Conservation (phyloP, 371 early-diverging fungal genomes). For the Smittium mucronatum region DNA sequence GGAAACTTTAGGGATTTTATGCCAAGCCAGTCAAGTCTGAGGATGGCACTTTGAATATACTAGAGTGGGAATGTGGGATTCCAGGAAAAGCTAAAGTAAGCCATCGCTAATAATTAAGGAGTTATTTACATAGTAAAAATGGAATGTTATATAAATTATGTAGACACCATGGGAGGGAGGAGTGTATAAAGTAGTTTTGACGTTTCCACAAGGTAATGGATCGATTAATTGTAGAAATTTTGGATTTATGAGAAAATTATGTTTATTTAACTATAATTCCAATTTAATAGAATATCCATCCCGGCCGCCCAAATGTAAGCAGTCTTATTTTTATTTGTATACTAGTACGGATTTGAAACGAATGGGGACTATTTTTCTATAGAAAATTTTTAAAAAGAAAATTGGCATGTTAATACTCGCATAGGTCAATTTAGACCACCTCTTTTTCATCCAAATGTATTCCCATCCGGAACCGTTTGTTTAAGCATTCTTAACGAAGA, state of each 20-base stretch:
- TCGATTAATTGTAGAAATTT: slow-evolving; percentile 8
- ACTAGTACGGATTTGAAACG: slow-evolving; percentile 17
- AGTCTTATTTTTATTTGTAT: neutral
- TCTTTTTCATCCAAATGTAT: slow-evolving; percentile 98
- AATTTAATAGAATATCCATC: slow-evolving; percentile 71
- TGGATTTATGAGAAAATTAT: neutral
- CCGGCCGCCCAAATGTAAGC: slow-evolving; percentile 66
- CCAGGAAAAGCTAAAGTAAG: slow-evolving; percentile 60
- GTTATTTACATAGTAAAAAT: neutral
- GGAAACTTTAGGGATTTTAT: slow-evolving; percentile 53
- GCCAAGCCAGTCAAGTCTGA: slow-evolving; percentile 73
- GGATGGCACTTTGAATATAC: slow-evolving; percentile 70
- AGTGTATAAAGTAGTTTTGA: slow-evolving; percentile 78
- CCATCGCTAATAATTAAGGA: slow-evolving; percentile 26
- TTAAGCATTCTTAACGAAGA: slow-evolving; percentile 95
- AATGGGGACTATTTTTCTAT: neutral
- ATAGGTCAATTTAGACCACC: slow-evolving; percentile 61
- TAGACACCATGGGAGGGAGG: slow-evolving; percentile 92
- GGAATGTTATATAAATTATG: neutral
- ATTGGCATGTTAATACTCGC: slow-evolving; percentile 25
- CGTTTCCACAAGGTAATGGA: slow-evolving; percentile 70
- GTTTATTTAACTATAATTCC: too few species aligned
- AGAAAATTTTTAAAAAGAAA: neutral
- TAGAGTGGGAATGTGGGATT: slow-evolving; percentile 89
- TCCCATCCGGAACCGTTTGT: slow-evolving; percentile 97